These are phyloP conservation scores for Erodium texanum DNA, from an alignment of 441 rosid species.

Conservation along the genomic window DNA sequence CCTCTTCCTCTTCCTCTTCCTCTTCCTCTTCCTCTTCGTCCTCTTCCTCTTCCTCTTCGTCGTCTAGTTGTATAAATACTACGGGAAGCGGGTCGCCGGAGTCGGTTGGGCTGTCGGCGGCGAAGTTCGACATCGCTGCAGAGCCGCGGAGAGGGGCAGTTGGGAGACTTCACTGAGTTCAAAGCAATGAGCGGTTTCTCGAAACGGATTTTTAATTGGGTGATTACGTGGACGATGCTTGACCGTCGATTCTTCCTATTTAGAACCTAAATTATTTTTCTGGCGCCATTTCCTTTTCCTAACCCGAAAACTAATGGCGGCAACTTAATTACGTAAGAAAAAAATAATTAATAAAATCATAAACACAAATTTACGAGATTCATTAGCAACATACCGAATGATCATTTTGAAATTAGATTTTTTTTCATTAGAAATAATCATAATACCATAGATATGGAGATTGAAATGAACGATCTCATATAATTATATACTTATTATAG, in stretches of 20 bases:
- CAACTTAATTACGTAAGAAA: background rate
- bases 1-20: slow-evolving; percentile 23
- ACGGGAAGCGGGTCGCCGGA: no score
- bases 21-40: slow-evolving; percentile 22
- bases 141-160: background rate
- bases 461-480: no score
- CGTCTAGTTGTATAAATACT: background rate
- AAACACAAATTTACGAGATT: no score
- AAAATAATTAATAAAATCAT: no score
- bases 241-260: background rate
- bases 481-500: no score
- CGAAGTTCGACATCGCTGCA: background rate
- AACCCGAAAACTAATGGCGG: background rate
- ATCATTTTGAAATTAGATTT: no score
- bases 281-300: background rate
- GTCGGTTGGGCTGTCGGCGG: no score
- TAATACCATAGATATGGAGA: no score
- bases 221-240: background rate
- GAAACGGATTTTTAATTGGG: background rate
- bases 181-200: no score
- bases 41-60: slow-evolving; percentile 14
- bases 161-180: no score
- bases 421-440: no score
- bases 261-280: background rate
- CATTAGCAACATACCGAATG: no score